These are phyloP conservation scores for Epichloe gansuensis DNA, from an alignment of 2,329 filamentous ascomycete species.

Conservation along the genomic window DNA sequence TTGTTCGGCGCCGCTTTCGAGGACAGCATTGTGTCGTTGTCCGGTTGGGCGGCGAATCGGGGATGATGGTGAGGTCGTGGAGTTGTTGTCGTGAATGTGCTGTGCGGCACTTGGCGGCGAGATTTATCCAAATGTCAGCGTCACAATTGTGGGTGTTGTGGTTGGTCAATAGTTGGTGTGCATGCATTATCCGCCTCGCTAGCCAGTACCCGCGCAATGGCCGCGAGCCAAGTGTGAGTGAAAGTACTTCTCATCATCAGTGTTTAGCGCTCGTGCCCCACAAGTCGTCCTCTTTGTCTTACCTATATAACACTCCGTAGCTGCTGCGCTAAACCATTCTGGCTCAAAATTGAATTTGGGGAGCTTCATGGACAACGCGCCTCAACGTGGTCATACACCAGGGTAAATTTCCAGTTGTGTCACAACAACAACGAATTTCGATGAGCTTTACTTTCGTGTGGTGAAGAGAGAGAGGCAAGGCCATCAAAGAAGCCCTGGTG, in stretches of 20 bases:
- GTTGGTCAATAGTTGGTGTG: slow-evolving; percentile 27
- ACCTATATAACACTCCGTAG: not conserved
- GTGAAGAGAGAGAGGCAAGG: no score
- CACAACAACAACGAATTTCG: no score
- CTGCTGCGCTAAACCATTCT: not conserved
- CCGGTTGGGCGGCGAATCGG: slow-evolving; percentile 13
- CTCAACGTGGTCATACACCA: not conserved
- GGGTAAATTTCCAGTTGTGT: no score
- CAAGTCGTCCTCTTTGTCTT: not conserved
- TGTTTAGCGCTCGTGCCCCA: not conserved
- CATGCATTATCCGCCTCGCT: slow-evolving; percentile 19
- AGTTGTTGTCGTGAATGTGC: slow-evolving; percentile 14
- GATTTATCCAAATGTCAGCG: slow-evolving; percentile 21
- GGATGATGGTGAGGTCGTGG: slow-evolving; percentile 14
- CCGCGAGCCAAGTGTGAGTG: rapidly evolving
- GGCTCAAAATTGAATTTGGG: not conserved
- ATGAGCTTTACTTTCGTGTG: no score
- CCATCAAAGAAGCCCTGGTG: no score
- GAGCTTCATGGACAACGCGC: not conserved
- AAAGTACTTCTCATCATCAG: not conserved
- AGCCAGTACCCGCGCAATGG: slow-evolving; percentile 14
- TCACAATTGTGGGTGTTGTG: slow-evolving; percentile 25
- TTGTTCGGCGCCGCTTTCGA: slow-evolving; percentile 29
- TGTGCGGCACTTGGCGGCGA: slow-evolving; percentile 24
- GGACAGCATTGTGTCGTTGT: slow-evolving; percentile 31